These are phyloP conservation scores for Xylaria sp. DNA, from an alignment of 2,329 filamentous ascomycete species.

Conservation along the genomic window DNA sequence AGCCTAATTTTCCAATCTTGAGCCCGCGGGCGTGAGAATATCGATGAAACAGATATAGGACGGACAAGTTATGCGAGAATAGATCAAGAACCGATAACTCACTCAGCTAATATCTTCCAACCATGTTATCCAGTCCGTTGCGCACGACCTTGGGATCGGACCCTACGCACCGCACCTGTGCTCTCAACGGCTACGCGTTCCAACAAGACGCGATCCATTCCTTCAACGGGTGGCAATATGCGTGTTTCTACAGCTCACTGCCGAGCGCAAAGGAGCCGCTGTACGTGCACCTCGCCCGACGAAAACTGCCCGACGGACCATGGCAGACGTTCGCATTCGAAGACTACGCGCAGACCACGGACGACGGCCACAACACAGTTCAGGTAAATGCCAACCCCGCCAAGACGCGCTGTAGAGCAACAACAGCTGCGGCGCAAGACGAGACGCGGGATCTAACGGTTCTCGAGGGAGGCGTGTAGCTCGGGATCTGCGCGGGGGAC, in stretches of 20 bases:
- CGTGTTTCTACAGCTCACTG: conserved; percentile 49
- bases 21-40: background rate
- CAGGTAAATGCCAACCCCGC: conserved; percentile 42
- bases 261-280: conserved; percentile 41
- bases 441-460: conserved; percentile 7
- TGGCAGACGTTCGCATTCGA: conserved; percentile 55
- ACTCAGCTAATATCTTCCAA: background rate
- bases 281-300: conserved; percentile 52
- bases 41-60: background rate
- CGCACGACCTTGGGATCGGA: conserved; percentile 45
- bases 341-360: conserved; percentile 55
- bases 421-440: background rate
- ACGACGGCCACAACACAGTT: conserved; percentile 60
- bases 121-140: conserved; percentile 40
- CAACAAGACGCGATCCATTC: conserved; percentile 55
- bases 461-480: conserved; percentile 28
- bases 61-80: background rate
- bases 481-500: conserved; percentile 55
- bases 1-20: background rate
- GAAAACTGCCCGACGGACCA: conserved; percentile 46
- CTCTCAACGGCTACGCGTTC: conserved; percentile 55
- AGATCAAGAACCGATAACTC: background rate
- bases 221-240: conserved; percentile 55
- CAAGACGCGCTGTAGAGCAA: background rate
- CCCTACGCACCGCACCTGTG: conserved; percentile 43